Evolutionary conservation across 192 early-diverging fungal genomes (phyloP).

Genomic region (Spinellus fusiger): DNA sequence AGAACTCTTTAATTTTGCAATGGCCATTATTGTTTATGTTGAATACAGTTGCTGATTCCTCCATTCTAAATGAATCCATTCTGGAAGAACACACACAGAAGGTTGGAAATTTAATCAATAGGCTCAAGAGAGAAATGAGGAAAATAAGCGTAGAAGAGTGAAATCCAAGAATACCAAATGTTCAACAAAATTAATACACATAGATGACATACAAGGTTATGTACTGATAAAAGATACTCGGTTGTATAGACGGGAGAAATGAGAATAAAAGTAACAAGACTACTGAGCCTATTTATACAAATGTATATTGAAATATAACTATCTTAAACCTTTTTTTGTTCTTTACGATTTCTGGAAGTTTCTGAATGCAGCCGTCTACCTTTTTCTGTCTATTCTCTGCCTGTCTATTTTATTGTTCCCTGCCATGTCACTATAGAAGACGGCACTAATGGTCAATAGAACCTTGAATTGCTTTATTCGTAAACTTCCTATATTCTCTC

Average conservation of each 20-base stretch:
- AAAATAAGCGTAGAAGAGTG: too few relatives aligned
- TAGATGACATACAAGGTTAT: too few relatives aligned
- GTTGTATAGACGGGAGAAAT: background rate
- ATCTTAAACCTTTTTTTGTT: background rate
- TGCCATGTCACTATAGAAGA: too few relatives aligned
- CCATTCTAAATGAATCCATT: background rate
- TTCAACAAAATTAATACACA: too few relatives aligned
- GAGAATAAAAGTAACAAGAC: background rate
- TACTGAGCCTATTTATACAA: too few relatives aligned
- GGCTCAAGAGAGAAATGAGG: background rate
- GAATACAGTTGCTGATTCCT: background rate
- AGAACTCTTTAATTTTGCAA: conserved; percentile 3
- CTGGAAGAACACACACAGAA: background rate
- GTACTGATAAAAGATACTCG: too few relatives aligned
- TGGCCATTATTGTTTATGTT: background rate
- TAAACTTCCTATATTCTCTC: too few relatives aligned
- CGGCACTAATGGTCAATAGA: too few relatives aligned
- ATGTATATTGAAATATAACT: background rate
- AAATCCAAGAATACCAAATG: too few relatives aligned
- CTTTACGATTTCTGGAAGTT: background rate
- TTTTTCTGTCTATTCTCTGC: too few relatives aligned
- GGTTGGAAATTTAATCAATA: background rate
- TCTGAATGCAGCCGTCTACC: background rate
- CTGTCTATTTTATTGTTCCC: too few relatives aligned
- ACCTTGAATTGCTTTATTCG: too few relatives aligned